Evolutionary conservation across 192 early-diverging fungal species (phyloP).

Genomic region (Backusella sp.): DNA sequence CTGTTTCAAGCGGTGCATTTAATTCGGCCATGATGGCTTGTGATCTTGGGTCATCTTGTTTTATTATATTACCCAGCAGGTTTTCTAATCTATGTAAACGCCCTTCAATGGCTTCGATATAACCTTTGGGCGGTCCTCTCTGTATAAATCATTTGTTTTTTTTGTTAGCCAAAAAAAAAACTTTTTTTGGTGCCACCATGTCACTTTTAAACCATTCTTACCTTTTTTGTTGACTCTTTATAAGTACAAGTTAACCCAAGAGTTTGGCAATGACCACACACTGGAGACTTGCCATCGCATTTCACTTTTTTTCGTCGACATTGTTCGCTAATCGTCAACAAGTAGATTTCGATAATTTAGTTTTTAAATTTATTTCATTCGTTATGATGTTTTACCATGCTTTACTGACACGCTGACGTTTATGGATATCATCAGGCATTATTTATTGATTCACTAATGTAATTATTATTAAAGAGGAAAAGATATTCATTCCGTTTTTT

Average conservation of each 20-base stretch:
- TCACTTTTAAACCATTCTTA: not conserved
- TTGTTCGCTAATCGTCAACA: conserved; percentile 51
- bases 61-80: conserved; percentile 58
- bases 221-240: conserved; percentile 46
- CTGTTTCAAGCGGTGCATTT: conserved; percentile 38
- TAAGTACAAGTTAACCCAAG: conserved; percentile 62
- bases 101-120: conserved; percentile 81
- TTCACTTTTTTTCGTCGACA: conserved; percentile 83
- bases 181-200: not conserved
- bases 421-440: conserved; percentile 4
- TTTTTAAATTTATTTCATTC: not conserved
- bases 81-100: conserved; percentile 70
- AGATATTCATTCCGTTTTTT: not conserved
- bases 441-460: not conserved
- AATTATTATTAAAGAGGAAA: not conserved
- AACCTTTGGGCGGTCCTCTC: conserved; percentile 84
- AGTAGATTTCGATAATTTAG: not conserved
- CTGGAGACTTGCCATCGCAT: conserved; percentile 68
- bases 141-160: conserved; percentile 23
- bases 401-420: conserved; percentile 33
- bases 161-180: not conserved
- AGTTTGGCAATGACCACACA: conserved; percentile 69
- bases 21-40: conserved; percentile 38
- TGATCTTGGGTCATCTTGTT: conserved; percentile 46
- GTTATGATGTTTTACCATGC: conserved; percentile 20